Conservation (phyloP, 2,329 filamentous ascomycete genomes). For the Epichloe hybrida region DNA sequence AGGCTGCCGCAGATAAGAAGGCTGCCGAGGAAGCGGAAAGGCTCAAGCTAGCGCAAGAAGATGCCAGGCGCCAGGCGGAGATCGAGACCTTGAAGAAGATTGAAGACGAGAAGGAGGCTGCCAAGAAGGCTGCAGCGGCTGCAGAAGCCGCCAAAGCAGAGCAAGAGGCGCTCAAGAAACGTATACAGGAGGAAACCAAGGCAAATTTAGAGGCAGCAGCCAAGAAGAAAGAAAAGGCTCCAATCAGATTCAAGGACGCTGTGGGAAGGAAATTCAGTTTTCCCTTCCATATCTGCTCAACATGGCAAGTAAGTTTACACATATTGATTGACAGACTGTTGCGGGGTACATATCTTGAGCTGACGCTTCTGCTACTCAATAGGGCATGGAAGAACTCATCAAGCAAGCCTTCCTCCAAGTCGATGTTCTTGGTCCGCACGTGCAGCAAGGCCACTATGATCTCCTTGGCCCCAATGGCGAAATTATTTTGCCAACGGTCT, state of each 20-base stretch:
- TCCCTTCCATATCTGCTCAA: slow-evolving; percentile 72
- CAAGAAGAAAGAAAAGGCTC: slow-evolving; percentile 49
- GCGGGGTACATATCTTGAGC: not conserved
- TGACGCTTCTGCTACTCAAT: slow-evolving; percentile 6
- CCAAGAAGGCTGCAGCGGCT: slow-evolving; percentile 25
- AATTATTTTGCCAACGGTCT: slow-evolving; percentile 65
- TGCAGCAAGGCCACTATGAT: slow-evolving; percentile 68
- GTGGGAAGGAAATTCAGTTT: slow-evolving; percentile 87
- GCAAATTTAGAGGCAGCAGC: slow-evolving; percentile 33
- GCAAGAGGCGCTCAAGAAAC: slow-evolving; percentile 47
- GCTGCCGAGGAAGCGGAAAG: slow-evolving; percentile 30
- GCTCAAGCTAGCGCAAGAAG: slow-evolving; percentile 23
- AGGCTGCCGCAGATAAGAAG: slow-evolving; percentile 26
- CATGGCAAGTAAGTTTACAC: slow-evolving; percentile 55
- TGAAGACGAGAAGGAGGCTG: slow-evolving; percentile 27
- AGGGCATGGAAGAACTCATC: slow-evolving; percentile 81
- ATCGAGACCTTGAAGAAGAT: slow-evolving; percentile 26
- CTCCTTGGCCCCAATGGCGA: slow-evolving; percentile 66
- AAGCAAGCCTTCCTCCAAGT: slow-evolving; percentile 73
- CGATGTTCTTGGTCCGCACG: slow-evolving; percentile 61
- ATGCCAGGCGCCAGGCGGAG: slow-evolving; percentile 25
- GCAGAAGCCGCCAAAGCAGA: slow-evolving; percentile 35
- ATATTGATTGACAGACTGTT: not conserved
- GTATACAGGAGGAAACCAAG: slow-evolving; percentile 42
- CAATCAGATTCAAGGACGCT: slow-evolving; percentile 83